These are phyloP conservation scores for Globisporangium splendens DNA, from an alignment of 352 stramenopile species.

Conservation along the genomic window DNA sequence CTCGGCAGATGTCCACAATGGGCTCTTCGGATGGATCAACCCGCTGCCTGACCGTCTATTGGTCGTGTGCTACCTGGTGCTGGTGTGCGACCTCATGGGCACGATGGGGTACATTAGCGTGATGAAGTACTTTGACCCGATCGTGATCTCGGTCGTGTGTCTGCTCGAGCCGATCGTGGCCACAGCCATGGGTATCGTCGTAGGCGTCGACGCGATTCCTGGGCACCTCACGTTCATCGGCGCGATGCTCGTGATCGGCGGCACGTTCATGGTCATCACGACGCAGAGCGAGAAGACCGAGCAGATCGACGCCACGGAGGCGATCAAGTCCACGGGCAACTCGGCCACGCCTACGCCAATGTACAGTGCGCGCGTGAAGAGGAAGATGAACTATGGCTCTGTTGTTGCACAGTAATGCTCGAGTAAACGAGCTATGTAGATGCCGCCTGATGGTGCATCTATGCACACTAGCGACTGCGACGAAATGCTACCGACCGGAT, in stretches of 20 bases:
- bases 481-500: no score
- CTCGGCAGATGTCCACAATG: slow-evolving; percentile 56
- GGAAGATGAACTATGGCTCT: slow-evolving; percentile 46
- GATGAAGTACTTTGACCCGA: slow-evolving; percentile 93
- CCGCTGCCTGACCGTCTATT: slow-evolving; percentile 47
- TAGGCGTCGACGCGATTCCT: slow-evolving; percentile 71
- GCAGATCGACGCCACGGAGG: slow-evolving; percentile 76
- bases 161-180: slow-evolving; percentile 87
- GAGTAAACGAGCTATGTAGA: no score
- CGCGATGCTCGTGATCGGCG: slow-evolving; percentile 67
- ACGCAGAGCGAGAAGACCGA: slow-evolving; percentile 80
- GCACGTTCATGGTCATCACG: slow-evolving; percentile 74
- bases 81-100: slow-evolving; percentile 85
- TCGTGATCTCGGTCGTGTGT: slow-evolving; percentile 86
- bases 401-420: no score
- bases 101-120: slow-evolving; percentile 90
- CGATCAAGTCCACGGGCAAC: slow-evolving; percentile 25
- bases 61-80: slow-evolving; percentile 79
- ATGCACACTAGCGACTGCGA: no score
- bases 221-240: slow-evolving; percentile 69
- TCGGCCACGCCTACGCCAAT: slow-evolving; percentile 49
- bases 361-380: slow-evolving; percentile 57
- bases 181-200: slow-evolving; percentile 65
- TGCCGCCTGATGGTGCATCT: no score
- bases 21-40: slow-evolving; percentile 84